Base-by-base conservation (phyloP, 345 rosid species). In the Mercurialis annua region DNA sequence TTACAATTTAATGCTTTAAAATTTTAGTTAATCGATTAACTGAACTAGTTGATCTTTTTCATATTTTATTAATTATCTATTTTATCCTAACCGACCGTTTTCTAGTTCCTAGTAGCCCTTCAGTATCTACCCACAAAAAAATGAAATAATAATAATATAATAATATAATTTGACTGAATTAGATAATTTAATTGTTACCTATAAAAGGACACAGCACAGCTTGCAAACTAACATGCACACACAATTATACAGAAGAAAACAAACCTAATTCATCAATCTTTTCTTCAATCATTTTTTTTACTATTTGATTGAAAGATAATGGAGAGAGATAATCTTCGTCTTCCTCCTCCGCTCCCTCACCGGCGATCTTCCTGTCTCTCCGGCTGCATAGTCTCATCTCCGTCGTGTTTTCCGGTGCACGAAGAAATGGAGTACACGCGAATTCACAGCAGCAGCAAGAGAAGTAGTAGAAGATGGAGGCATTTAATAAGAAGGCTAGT, bases 351-450 rank as follows among this genome's bases (percentile, higher is more conserved):
- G n/a, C n/a, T n/a, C n/a, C n/a, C 49, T 69, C 69, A 62, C 58
- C 79, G 71, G 53, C 40, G 43, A 27, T 70, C 77, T 24, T 75
- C 81, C 8, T 80, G 73, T 71, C 69, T 78, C 15, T 43, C 72
- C 29, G 77, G 81, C 16, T 85, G 84, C 54, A 64, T 77, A 66
- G 60, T 68, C 68, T 81, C 86, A 70, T 83, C 85, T 0, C 89
- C 84, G 0, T 78, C 90, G 34, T 76, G 90, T 74, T 78, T 80
- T 36, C 72, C 86, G 0, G 69, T 75, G 18, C 79, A 69, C 5
- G 81, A 79, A 34, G 86, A 85, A 44, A 33, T 76, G 54, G 85
- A 77, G 23, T 88, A 89, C 83, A 18, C 72, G 5, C 84, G 87
- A 29, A 76, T 91, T 36, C 40, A 21, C 17, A 18, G 55, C 11